Evolutionary conservation across 768 basidiomycete genomes (phyloP).

Genomic region (Trametes villosa): DNA sequence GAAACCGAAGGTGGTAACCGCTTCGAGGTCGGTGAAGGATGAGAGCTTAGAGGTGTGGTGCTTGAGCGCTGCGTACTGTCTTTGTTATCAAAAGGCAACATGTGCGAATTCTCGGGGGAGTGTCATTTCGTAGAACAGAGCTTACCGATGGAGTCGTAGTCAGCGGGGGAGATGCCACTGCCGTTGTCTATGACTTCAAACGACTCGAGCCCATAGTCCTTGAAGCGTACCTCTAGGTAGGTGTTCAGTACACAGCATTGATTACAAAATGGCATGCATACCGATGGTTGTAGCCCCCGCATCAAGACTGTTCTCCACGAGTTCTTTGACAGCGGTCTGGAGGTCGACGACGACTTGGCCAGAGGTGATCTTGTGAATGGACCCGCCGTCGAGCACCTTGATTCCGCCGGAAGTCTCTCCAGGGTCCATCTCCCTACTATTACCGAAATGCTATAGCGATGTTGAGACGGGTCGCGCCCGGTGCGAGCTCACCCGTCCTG

Average conservation of each 20-base stretch:
- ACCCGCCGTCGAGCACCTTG: slow-evolving; percentile 69
- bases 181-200: slow-evolving; percentile 96
- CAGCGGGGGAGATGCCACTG: slow-evolving; percentile 74
- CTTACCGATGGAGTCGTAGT: slow-evolving; percentile 81
- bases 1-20: slow-evolving; percentile 87
- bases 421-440: not conserved
- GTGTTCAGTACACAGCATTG: not conserved
- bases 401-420: slow-evolving; percentile 29
- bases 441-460: no score
- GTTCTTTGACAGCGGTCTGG: slow-evolving; percentile 93
- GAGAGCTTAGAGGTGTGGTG: slow-evolving; percentile 93
- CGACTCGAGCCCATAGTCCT: slow-evolving; percentile 78
- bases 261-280: slow-evolving; percentile 39
- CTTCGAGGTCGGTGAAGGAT: slow-evolving; percentile 71
- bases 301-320: slow-evolving; percentile 95
- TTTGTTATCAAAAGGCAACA: not conserved
- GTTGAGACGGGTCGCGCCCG: not conserved
- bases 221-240: slow-evolving; percentile 81
- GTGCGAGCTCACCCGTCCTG: no score
- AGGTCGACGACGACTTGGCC: slow-evolving; percentile 96
- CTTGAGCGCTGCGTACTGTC: slow-evolving; percentile 69
- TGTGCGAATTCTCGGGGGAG: not conserved
- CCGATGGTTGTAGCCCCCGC: slow-evolving; percentile 89
- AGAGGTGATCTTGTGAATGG: slow-evolving; percentile 88
- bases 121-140: not conserved